Conservation (phyloP, 1,139 yeast genomes). For the Scheffersomyces lignicola region DNA sequence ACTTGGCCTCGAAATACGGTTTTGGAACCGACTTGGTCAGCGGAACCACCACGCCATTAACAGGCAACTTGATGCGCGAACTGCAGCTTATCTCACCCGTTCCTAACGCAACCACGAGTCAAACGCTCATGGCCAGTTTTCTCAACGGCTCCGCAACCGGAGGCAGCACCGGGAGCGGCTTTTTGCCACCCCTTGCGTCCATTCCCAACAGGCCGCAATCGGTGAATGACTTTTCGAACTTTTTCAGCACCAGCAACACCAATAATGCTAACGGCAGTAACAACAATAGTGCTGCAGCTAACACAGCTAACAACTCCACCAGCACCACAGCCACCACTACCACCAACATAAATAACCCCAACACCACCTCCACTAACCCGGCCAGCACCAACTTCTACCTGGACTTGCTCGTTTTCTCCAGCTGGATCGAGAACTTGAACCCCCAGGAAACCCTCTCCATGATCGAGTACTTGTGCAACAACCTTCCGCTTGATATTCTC, state of each 20-base stretch:
- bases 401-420: conserved; percentile 52
- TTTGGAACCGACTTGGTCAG: conserved; percentile 13
- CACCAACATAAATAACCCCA: conserved; percentile 4
- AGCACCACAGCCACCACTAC: conserved; percentile 2
- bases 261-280: conserved; percentile 15
- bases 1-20: conserved; percentile 21
- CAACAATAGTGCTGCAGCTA: conserved; percentile 13
- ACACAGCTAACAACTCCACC: conserved; percentile 14
- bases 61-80: no score
- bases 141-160: no score
- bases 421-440: conserved; percentile 60
- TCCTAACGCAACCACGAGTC: no score
- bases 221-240: conserved; percentile 41
- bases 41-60: conserved; percentile 14
- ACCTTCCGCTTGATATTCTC: conserved; percentile 48
- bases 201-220: conserved; percentile 46
- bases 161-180: no score
- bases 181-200: conserved; percentile 22
- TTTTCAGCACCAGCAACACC: conserved; percentile 18
- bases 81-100: no score
- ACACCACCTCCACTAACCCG: conserved; percentile 3
- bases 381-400: conserved; percentile 29
- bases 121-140: no score
- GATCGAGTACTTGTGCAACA: conserved; percentile 57
- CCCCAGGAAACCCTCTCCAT: conserved; percentile 58